Base-by-base conservation (phyloP, 2,329 filamentous ascomycete genomes). In the Paecilomyces fulvus region DNA sequence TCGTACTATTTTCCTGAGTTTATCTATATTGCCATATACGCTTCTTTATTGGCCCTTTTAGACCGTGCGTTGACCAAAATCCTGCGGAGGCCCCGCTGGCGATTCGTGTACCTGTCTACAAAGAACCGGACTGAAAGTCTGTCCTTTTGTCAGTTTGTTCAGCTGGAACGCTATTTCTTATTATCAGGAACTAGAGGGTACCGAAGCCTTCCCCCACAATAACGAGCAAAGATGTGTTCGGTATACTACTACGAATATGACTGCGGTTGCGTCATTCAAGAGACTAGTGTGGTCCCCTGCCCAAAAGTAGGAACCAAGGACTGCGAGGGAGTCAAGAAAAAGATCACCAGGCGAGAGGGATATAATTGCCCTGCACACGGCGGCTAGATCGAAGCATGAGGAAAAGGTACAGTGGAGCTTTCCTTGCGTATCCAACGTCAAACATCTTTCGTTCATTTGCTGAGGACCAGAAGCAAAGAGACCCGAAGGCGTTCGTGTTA, bases 171-270 rank as follows among this genome's bases (percentile, higher is more conserved):
- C 37, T n/a, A 17, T 43, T 43, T 20, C 37, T 9, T 9, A 43
- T 17, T 17, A 43, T 43, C 14, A 43, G 37, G 37, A 43, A 9
- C 5, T 12, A 43, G 3, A 17, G 33, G 21, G 3, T 3, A 8
- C 33, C 33, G 10, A 49, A 49, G 10, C 20, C 48, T 25, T n/a
- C 6, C 12, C 20, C 48, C 33, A 52, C 50, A 20, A 30, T 23
- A 30, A 23, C 23, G 49, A 37, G 28, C 33, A 14, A 68, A 30
- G 14, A 73, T 73, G 71, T 73, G 71, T 55, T 71, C 68, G 2
- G 58, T 70, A 54, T 73, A 73, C 58, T 68, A 70, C 55, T 65
- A 65, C 61, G 61, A 70, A 49, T 73, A 70, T 58, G 70, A 69
- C 59, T 73, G 71, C 57, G 70, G 70, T 46, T 73, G 71, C 61